Evolutionary conservation across 2,329 filamentous ascomycete species (phyloP).

Genomic region (Hypoxylon sp.): DNA sequence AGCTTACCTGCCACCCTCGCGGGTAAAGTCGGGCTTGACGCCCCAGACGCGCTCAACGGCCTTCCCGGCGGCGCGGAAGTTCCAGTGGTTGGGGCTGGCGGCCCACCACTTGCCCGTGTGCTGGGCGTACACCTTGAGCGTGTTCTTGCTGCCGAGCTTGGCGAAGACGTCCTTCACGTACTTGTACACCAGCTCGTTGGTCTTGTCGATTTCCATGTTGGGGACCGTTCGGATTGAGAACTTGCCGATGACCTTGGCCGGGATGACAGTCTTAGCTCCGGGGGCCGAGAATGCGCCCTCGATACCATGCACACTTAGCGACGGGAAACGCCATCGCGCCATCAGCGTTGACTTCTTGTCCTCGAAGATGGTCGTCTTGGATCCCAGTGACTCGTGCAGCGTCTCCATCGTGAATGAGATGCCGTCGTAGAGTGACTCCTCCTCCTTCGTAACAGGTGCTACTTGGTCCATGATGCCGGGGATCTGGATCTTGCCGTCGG

Average conservation of each 20-base stretch:
- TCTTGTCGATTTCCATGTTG: conserved; percentile 93
- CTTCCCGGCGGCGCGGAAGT: conserved; percentile 94
- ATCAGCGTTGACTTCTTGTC: conserved; percentile 95
- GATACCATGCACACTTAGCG: conserved; percentile 91
- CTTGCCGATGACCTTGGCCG: conserved; percentile 96
- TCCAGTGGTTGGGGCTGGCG: conserved; percentile 97
- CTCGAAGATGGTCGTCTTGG: conserved; percentile 84
- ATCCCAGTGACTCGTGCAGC: conserved; percentile 90
- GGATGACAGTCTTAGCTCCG: conserved; percentile 98
- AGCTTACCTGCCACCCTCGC: conserved; percentile 87
- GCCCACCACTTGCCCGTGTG: conserved; percentile 99
- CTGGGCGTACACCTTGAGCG: conserved; percentile 80
- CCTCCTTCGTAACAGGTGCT: conserved; percentile 85
- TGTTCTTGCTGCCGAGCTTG: conserved; percentile 93
- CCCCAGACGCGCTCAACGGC: conserved; percentile 97
- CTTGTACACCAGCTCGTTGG: conserved; percentile 86
- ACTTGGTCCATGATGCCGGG: conserved; percentile 95
- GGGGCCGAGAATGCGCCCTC: conserved; percentile 95
- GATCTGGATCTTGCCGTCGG: conserved; percentile 91
- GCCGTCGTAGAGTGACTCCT: conserved; percentile 85
- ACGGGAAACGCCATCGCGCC: conserved; percentile 95
- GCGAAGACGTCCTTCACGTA: conserved; percentile 87
- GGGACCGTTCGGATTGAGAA: conserved; percentile 98
- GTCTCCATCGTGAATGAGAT: conserved; percentile 98
- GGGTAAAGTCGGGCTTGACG: conserved; percentile 92